Conservation (phyloP, 2,329 filamentous ascomycete species). For the Paracorniculantispora psalliotae region DNA sequence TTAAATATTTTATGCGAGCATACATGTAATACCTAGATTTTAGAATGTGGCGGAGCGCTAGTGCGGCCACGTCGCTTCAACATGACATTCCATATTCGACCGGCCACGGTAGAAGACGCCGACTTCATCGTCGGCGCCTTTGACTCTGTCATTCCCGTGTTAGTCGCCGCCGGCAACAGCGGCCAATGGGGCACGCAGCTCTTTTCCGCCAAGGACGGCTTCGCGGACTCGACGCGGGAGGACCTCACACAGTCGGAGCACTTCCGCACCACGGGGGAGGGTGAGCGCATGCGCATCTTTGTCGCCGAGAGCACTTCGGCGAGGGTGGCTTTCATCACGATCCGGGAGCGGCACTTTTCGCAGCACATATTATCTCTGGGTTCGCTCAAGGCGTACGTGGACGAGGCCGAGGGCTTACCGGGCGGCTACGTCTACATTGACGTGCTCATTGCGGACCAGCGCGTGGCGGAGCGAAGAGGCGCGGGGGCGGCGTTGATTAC, state of each 20-base stretch:
- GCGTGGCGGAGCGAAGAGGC: constrained; percentile 10
- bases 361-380: constrained; percentile 12
- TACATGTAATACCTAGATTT: no score
- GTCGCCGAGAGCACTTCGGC: constrained; percentile 21
- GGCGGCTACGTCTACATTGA: constrained; percentile 16
- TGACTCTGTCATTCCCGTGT: constrained; percentile 25
- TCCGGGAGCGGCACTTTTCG: constrained; percentile 15
- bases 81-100: constrained; percentile 22
- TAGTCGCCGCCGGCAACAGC: constrained; percentile 23
- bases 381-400: background rate
- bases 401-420: constrained; percentile 3
- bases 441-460: constrained; percentile 18
- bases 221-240: constrained; percentile 19
- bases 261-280: constrained; percentile 20
- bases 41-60: no score
- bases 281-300: constrained; percentile 23
- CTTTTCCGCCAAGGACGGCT: constrained; percentile 22
- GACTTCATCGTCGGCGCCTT: constrained; percentile 27
- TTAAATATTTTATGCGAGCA: no score
- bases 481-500: constrained; percentile 14
- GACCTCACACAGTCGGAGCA: constrained; percentile 21
- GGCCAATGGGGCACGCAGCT: constrained; percentile 26
- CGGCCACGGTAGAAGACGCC: constrained; percentile 20
- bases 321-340: background rate
- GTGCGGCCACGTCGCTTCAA: background rate